phyloP scores from a whole-genome alignment of 2,329 filamentous ascomycete genomes.

The Coleophoma cylindrospora region DNA sequence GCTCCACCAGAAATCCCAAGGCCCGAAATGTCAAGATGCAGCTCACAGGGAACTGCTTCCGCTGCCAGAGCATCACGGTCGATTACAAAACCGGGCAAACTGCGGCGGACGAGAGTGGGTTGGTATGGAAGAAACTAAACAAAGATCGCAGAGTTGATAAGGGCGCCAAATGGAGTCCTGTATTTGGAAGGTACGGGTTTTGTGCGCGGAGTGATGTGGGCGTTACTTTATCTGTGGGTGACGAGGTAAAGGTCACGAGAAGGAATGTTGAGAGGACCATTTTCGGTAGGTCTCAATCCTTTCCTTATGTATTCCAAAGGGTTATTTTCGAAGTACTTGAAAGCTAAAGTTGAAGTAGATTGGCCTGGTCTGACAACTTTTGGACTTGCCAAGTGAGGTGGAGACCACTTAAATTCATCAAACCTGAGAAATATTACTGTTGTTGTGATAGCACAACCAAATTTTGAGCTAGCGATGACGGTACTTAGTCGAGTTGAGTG shows the following conservation, averaged over 20 bases:
- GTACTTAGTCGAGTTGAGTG: too few relatives aligned
- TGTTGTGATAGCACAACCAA: too few relatives aligned
- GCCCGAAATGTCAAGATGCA: conserved; percentile 33
- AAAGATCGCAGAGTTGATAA: conserved; percentile 64
- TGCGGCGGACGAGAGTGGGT: conserved; percentile 51
- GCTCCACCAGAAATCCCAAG: conserved; percentile 4
- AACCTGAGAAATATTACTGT: too few relatives aligned
- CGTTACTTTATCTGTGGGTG: conserved; percentile 37
- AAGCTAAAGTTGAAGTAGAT: background rate
- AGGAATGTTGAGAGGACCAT: conserved; percentile 37
- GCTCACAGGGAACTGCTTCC: conserved; percentile 64
- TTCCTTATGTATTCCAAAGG: background rate
- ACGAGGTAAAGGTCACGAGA: conserved; percentile 39
- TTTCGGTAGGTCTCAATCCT: conserved; percentile 37
- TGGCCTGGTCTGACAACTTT: background rate
- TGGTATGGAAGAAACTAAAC: conserved; percentile 64
- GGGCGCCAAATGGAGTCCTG: conserved; percentile 62
- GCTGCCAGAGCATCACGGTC: conserved; percentile 67
- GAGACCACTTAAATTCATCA: too few relatives aligned
- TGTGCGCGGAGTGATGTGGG: conserved; percentile 29
- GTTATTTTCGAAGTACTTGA: background rate
- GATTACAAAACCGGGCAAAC: conserved; percentile 62
- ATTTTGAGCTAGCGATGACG: too few relatives aligned
- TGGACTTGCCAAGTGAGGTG: background rate
- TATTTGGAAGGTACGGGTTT: conserved; percentile 72